phyloP scores from a whole-genome alignment of 495 filamentous ascomycete genomes.

The Annulohypoxylon moriforme region DNA sequence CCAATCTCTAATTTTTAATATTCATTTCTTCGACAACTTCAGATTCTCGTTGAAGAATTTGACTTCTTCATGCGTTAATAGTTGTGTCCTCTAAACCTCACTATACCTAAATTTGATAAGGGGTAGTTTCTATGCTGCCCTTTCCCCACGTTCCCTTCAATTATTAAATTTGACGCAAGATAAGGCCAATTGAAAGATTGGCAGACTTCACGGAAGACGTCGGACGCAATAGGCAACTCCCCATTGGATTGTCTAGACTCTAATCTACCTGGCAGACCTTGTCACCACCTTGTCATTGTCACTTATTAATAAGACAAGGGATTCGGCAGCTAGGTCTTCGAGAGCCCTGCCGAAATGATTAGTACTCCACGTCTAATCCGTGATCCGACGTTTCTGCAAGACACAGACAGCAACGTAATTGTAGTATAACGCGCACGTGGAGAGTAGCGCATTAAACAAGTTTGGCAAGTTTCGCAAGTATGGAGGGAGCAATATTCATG shows the following conservation, averaged over 20 bases:
- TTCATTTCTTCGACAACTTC: background rate
- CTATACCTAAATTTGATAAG: constrained; percentile 10
- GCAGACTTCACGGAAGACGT: constrained; percentile 13
- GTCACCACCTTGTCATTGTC: background rate
- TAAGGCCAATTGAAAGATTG: constrained; percentile 22
- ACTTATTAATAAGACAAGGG: constrained; percentile 12
- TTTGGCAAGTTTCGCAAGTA: background rate
- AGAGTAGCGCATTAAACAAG: background rate
- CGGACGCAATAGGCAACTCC: constrained; percentile 23
- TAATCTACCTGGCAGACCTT: constrained; percentile 4
- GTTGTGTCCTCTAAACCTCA: background rate
- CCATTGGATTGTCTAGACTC: constrained; percentile 15
- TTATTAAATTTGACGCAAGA: constrained; percentile 26
- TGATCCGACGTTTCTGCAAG: constrained; percentile 1
- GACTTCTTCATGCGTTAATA: background rate
- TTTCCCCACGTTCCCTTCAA: constrained; percentile 15
- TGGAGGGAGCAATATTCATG: constrained; percentile 7
- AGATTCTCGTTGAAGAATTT: background rate
- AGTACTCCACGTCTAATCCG: constrained; percentile 6
- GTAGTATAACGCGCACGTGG: background rate
- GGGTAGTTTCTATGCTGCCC: constrained; percentile 11
- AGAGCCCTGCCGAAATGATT: constrained; percentile 23
- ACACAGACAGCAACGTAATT: background rate
- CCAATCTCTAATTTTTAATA: background rate
- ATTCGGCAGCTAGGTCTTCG: background rate